Conservation (phyloP, 352 stramenopile species). For the Phytophthora aleatoria region DNA sequence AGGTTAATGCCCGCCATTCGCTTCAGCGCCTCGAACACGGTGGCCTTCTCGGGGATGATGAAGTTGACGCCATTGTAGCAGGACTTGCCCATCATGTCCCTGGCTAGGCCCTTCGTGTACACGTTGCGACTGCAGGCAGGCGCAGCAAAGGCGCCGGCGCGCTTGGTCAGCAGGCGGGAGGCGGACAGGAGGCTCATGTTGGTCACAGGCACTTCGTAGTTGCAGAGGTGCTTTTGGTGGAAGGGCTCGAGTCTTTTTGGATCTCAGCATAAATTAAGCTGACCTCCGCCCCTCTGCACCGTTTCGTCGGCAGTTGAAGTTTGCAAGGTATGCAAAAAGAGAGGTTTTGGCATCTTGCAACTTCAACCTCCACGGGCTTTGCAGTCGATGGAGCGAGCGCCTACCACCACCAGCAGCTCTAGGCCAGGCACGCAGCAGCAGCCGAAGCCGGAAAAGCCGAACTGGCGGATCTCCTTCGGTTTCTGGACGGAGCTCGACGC, state of each 20-base stretch:
- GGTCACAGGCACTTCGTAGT: background rate
- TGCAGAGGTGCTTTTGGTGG: slow-evolving; percentile 9
- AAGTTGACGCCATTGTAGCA: slow-evolving; percentile 96
- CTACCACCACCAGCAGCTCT: slow-evolving; percentile 5
- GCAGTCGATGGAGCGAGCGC: slow-evolving; percentile 6
- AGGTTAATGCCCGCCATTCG: slow-evolving; percentile 95
- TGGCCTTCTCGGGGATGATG: slow-evolving; percentile 91
- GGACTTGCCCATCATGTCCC: slow-evolving; percentile 92
- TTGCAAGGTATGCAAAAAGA: slow-evolving; percentile 19
- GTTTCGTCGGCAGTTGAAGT: slow-evolving; percentile 7
- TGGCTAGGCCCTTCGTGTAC: slow-evolving; percentile 85
- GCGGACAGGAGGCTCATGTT: slow-evolving; percentile 28
- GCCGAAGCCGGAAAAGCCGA: slow-evolving; percentile 7
- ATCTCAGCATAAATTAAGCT: slow-evolving; percentile 16
- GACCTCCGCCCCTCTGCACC: slow-evolving; percentile 5
- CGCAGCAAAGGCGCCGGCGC: slow-evolving; percentile 18
- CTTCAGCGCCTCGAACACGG: slow-evolving; percentile 94
- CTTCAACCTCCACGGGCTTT: slow-evolving; percentile 22
- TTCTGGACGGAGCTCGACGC: slow-evolving; percentile 66
- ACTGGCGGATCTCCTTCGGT: slow-evolving; percentile 62
- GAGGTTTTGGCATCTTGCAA: background rate
- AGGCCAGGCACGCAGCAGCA: slow-evolving; percentile 16
- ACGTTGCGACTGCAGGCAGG: slow-evolving; percentile 41
- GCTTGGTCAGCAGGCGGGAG: slow-evolving; percentile 29
- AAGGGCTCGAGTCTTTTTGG: background rate